These are phyloP conservation scores for Rhodomyrtus tomentosa DNA, from an alignment of 345 rosid species.

Conservation along the genomic window DNA sequence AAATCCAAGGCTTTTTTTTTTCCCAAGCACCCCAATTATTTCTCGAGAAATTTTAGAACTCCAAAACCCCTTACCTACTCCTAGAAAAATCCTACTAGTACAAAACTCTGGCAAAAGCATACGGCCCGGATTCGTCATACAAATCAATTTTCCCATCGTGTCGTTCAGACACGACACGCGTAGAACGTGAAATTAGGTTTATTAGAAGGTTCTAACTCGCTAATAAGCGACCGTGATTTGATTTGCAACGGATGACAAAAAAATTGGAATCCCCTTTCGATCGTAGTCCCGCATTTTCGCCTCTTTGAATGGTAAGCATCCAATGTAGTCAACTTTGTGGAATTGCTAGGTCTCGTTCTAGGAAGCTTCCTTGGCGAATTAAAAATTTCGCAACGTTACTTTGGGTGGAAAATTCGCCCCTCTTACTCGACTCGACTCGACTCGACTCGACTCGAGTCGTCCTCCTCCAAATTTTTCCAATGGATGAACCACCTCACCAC, in stretches of 20 bases:
- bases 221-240: not conserved
- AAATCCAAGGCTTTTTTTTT: not conserved
- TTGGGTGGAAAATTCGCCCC: too few relatives aligned
- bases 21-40: not conserved
- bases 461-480: too few relatives aligned
- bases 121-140: not conserved
- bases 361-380: too few relatives aligned
- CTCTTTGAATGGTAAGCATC: not conserved
- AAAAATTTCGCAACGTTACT: too few relatives aligned
- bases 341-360: too few relatives aligned
- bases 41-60: rapidly evolving
- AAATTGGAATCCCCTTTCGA: not conserved
- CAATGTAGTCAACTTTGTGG: too few relatives aligned
- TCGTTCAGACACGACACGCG: rapidly evolving
- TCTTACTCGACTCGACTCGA: too few relatives aligned
- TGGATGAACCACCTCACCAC: too few relatives aligned
- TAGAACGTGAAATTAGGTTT: not conserved
- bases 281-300: not conserved
- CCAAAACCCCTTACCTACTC: too few relatives aligned
- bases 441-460: too few relatives aligned
- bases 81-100: not conserved
- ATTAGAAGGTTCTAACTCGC: not conserved
- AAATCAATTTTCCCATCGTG: not conserved
- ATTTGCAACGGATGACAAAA: not conserved
- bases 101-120: not conserved